Evolutionary conservation across 768 basidiomycete genomes (phyloP).

Genomic region (Sporobolomyces roseus): DNA sequence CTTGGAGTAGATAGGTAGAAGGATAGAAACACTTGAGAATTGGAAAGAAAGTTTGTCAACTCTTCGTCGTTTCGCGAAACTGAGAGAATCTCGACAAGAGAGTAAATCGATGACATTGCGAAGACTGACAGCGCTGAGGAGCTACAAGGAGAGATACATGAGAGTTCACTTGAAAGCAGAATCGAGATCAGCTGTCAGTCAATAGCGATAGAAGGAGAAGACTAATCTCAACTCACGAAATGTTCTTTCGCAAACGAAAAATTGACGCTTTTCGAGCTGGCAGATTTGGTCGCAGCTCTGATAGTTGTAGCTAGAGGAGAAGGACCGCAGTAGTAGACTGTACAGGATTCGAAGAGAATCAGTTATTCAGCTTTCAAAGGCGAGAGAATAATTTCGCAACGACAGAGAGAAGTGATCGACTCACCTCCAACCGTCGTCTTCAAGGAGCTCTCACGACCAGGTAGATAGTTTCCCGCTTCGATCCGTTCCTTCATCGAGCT

Average conservation of each 20-base stretch:
- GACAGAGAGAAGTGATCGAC: not conserved
- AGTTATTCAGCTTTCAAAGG: not conserved
- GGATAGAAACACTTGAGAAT: no score
- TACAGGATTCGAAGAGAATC: not conserved
- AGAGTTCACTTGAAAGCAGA: no score
- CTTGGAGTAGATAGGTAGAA: no score
- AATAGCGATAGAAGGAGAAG: no score
- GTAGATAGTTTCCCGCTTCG: slow-evolving; percentile 72
- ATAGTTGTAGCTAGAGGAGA: slow-evolving; percentile 68
- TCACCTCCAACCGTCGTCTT: slow-evolving; percentile 63
- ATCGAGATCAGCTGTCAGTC: no score
- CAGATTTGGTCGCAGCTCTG: slow-evolving; percentile 59
- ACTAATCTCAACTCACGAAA: slow-evolving; percentile 37
- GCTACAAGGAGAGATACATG: no score
- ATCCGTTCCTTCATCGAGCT: slow-evolving; percentile 69
- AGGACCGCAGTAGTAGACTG: slow-evolving; percentile 52
- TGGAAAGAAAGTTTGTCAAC: no score
- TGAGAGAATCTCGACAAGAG: no score
- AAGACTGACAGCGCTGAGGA: no score
- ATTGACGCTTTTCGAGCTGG: slow-evolving; percentile 52
- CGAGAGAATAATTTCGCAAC: no score
- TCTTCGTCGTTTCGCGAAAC: no score
- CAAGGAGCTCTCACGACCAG: slow-evolving; percentile 70
- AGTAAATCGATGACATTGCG: no score
- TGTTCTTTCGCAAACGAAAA: slow-evolving; percentile 80